Evolutionary conservation across 1,139 yeast genomes (phyloP).

Genomic region (Candida sp.): DNA sequence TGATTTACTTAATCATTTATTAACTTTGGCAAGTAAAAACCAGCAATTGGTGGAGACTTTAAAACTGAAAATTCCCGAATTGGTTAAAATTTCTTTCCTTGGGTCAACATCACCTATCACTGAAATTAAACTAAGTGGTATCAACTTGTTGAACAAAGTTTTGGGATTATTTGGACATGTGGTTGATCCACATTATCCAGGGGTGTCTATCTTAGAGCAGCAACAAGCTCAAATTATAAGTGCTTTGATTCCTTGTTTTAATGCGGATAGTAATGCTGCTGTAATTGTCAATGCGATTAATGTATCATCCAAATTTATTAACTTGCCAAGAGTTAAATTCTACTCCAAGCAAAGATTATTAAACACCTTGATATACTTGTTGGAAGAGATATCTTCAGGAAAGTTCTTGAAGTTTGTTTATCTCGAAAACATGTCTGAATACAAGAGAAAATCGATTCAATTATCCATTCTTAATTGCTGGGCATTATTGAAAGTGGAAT

Average conservation of each 20-base stretch:
- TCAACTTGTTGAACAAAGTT: constrained; percentile 50
- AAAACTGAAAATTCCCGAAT: constrained; percentile 57
- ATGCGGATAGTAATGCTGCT: constrained; percentile 65
- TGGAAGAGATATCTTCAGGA: constrained; percentile 57
- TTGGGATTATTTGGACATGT: constrained; percentile 51
- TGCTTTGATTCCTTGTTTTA: constrained; percentile 89
- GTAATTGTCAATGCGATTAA: constrained; percentile 77
- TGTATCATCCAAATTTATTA: constrained; percentile 75
- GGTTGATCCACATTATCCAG: constrained; percentile 72
- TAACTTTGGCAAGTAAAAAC: constrained; percentile 40
- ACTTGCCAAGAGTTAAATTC: constrained; percentile 42
- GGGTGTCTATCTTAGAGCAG: constrained; percentile 75
- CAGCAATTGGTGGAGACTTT: constrained; percentile 38
- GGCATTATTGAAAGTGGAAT: constrained; percentile 71
- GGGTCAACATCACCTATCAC: constrained; percentile 76
- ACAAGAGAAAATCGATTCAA: constrained; percentile 62
- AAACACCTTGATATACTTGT: constrained; percentile 60
- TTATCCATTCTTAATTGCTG: constrained; percentile 80
- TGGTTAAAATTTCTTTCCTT: constrained; percentile 78
- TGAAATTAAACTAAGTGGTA: constrained; percentile 61
- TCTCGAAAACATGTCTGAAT: constrained; percentile 43
- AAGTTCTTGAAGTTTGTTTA: constrained; percentile 41
- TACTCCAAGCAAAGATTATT: constrained; percentile 61
- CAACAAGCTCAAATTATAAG: constrained; percentile 94
- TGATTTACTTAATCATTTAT: constrained; percentile 51